Conservation (phyloP, 805 yeast species). For the Zygoascus flipseniorum region DNA sequence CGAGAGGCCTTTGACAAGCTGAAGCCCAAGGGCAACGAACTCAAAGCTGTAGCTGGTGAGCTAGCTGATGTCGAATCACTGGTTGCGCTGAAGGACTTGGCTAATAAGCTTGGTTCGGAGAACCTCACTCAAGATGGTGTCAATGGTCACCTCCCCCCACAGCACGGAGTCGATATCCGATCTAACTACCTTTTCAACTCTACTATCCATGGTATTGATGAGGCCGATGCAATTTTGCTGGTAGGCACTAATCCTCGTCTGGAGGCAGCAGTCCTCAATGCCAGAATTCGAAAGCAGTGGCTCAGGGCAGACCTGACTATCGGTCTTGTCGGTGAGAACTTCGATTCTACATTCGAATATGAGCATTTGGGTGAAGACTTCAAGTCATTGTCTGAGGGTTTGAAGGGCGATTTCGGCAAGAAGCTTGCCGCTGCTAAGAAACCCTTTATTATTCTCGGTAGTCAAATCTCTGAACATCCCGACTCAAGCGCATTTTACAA, state of each 20-base stretch:
- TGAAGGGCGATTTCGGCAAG: slow-evolving; percentile 60
- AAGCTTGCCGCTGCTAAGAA: slow-evolving; percentile 56
- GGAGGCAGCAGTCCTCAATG: slow-evolving; percentile 82
- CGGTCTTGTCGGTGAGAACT: slow-evolving; percentile 64
- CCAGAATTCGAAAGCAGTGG: slow-evolving; percentile 79
- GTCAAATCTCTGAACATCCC: slow-evolving; percentile 61
- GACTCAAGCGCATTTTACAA: slow-evolving; percentile 58
- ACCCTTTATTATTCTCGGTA: slow-evolving; percentile 75
- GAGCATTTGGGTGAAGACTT: slow-evolving; percentile 56
- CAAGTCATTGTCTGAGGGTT: slow-evolving; percentile 48
- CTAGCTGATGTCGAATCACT: slow-evolving; percentile 73
- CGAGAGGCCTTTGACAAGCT: slow-evolving; percentile 51
- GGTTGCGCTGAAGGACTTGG: slow-evolving; percentile 72
- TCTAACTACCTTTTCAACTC: slow-evolving; percentile 77
- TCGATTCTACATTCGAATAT: slow-evolving; percentile 66
- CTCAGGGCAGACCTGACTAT: slow-evolving; percentile 55
- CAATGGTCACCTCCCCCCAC: slow-evolving; percentile 46
- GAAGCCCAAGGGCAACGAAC: slow-evolving; percentile 56
- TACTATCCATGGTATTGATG: slow-evolving; percentile 68
- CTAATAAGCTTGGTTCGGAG: slow-evolving; percentile 72
- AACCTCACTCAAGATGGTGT: slow-evolving; percentile 66
- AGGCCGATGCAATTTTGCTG: slow-evolving; percentile 71
- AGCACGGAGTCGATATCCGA: slow-evolving; percentile 66
- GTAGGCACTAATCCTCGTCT: slow-evolving; percentile 84
- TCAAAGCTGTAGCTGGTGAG: slow-evolving; percentile 78